Evolutionary conservation across 192 early-diverging fungal species (phyloP).

Genomic region (Endogone sp.): DNA sequence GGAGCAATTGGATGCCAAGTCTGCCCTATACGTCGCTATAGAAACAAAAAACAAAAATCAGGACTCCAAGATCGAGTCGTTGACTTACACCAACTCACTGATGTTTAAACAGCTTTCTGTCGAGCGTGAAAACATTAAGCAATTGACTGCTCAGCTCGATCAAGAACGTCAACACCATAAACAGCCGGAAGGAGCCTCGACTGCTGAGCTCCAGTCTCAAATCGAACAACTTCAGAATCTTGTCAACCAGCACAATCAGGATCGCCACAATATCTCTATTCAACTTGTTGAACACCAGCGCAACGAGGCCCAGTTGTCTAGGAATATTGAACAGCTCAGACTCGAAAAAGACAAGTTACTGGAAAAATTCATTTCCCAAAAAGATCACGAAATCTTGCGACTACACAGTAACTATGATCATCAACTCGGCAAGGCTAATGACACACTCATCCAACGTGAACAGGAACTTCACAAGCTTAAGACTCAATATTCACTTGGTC

Average conservation of each 20-base stretch:
- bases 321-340: not conserved
- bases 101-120: conserved; percentile 37
- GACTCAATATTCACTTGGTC: not conserved
- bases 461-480: not conserved
- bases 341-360: not conserved
- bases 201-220: not conserved
- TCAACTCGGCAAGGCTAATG: not conserved
- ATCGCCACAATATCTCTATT: not conserved
- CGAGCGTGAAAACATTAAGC: conserved; percentile 33
- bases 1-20: conserved; percentile 17
- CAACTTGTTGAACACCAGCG: not conserved
- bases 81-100: conserved; percentile 39
- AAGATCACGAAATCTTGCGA: not conserved
- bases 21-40: conserved; percentile 9
- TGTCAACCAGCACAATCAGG: not conserved
- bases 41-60: conserved; percentile 30
- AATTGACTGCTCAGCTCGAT: not conserved
- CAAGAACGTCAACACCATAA: not conserved
- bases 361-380: not conserved
- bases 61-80: conserved; percentile 35
- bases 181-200: not conserved
- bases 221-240: not conserved
- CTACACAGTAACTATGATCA: not conserved
- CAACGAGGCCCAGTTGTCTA: not conserved
- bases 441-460: not conserved